These are phyloP conservation scores for Plasmodium malariae DNA, from an alignment of 169 alveolate genomes.

Conservation along the genomic window DNA sequence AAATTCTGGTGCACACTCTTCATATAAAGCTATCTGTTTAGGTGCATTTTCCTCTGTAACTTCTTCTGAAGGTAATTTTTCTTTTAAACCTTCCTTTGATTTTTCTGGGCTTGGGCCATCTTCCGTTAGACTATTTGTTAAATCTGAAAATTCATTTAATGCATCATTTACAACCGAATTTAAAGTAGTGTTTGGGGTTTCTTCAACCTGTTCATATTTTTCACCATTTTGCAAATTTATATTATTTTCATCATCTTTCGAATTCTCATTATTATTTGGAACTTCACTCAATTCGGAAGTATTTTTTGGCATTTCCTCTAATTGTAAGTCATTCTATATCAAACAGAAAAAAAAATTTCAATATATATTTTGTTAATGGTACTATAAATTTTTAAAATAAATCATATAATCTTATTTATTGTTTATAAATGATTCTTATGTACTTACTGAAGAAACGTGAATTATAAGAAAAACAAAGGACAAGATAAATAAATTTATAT, in stretches of 20 bases:
- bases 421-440: neutral
- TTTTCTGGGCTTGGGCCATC: too few relatives aligned
- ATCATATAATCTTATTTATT: neutral
- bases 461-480: constrained; percentile 13
- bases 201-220: too few relatives aligned
- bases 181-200: too few relatives aligned
- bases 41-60: too few relatives aligned
- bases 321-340: constrained; percentile 2
- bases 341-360: neutral
- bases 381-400: neutral
- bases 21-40: too few relatives aligned
- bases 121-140: too few relatives aligned
- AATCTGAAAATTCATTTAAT: too few relatives aligned
- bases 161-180: too few relatives aligned
- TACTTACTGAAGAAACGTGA: constrained; percentile 10
- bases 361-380: neutral
- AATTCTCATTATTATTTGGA: too few relatives aligned
- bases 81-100: neutral
- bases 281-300: neutral
- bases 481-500: neutral
- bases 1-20: too few relatives aligned
- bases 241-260: too few relatives aligned
- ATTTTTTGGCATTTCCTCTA: neutral
- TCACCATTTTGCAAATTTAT: too few relatives aligned
- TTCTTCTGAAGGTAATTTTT: neutral